These are phyloP conservation scores for Arabidopsis thaliana DNA, from an alignment of 345 rosid species.

Conservation along the genomic window TAIR10.1 NC_003070.9:1611001-1611500, in stretches of 20 bases:
- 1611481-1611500: slow-evolving; percentile 7
- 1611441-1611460: slow-evolving; percentile 4
- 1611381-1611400: not conserved
- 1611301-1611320: slow-evolving; percentile 45
- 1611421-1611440: slow-evolving; percentile 13
- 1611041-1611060: not conserved
- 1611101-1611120: slow-evolving; percentile 88
- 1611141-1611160: slow-evolving; percentile 97
- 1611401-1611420: slow-evolving; percentile 28
- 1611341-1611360: slow-evolving; percentile 27
- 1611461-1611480: slow-evolving; percentile 19
- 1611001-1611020: slow-evolving; percentile 37
- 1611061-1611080: slow-evolving; percentile 50
- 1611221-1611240: slow-evolving; percentile 13
- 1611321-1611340: slow-evolving; percentile 39
- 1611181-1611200: slow-evolving; percentile 13
- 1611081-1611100: slow-evolving; percentile 75
- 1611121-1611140: slow-evolving; percentile 92
- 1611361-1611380: not conserved
- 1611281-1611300: slow-evolving; percentile 78
- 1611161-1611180: slow-evolving; percentile 52
- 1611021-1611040: slow-evolving; percentile 32
- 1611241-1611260: slow-evolving; percentile 39
- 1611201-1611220: slow-evolving; percentile 24
- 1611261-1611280: slow-evolving; percentile 86